Base-by-base conservation (phyloP, 2,329 filamentous ascomycete species). In the Fusarium subtropicale region DNA sequence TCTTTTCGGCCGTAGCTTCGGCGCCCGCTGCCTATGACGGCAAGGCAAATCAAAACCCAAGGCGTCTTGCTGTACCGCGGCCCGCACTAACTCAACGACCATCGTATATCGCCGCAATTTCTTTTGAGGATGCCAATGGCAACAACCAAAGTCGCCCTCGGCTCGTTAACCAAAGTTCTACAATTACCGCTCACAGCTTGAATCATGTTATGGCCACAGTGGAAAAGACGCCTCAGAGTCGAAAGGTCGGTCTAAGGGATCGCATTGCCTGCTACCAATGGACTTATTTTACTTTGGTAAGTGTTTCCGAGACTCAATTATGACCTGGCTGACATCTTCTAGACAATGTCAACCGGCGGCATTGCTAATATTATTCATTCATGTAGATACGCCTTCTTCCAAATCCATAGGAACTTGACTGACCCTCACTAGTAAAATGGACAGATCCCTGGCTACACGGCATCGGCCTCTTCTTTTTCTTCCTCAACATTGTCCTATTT, bases 221-320 rank as follows among this genome's bases (percentile, higher is more conserved):
- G 18, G 75, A 77, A 53, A 77, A 75, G 44, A 50, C 64, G 16
- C 45, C 52, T 4, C 52, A 67, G 12, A 52, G 36, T 1, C 74
- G 64, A n/a, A 81, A 78, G 46, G 78, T 86, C 46, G 78, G 83
- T 18, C 72, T 87, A 48, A 79, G 81, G 38, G 85, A 87, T 64
- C 79, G 86, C 36, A 83, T 87, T 61, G 81, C 80, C 41, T 87
- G 84, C 63, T 83, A 84, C 66, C 82, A 82, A 71, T 95, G 92
- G 92, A 93, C 91, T 0, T 95, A 90, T 85, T 95, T 94, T 74
- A 92, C 91, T 24, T 85, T 86, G 72, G 72, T 74, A 42, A 16
- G 57, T 57, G 13, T 44, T 38, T 9, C 4, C 31, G 4, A 28
- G 34, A 24, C n/a, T 30, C 24, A 41, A 12, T 50, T 8, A 16